These are phyloP conservation scores for Podaxis carcinomalis DNA, from an alignment of 768 basidiomycete genomes.

Conservation along the genomic window DNA sequence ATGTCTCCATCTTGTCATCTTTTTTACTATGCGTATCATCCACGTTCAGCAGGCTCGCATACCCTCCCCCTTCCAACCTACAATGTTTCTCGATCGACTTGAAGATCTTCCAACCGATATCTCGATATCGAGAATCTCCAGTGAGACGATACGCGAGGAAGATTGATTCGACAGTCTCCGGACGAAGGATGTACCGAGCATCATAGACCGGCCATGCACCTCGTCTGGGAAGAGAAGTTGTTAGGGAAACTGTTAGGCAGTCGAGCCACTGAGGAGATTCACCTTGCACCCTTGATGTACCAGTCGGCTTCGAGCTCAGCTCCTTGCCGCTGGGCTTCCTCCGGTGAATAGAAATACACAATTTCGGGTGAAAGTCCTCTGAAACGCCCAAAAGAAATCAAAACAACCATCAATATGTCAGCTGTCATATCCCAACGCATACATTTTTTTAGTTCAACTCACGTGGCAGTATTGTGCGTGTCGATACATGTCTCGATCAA, in stretches of 20 bases:
- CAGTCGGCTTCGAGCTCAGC: slow-evolving; percentile 55
- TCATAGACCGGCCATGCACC: slow-evolving; percentile 55
- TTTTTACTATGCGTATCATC: slow-evolving; percentile 37
- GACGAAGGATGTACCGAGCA: slow-evolving; percentile 91
- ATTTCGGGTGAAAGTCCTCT: slow-evolving; percentile 90
- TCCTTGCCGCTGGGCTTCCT: slow-evolving; percentile 42
- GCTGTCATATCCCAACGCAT: slow-evolving; percentile 17
- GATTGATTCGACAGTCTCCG: slow-evolving; percentile 91
- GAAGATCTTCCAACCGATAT: slow-evolving; percentile 89
- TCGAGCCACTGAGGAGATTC: slow-evolving; percentile 13
- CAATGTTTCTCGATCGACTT: slow-evolving; percentile 86
- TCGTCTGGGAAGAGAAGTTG: slow-evolving; percentile 15
- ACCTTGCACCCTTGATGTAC: slow-evolving; percentile 85
- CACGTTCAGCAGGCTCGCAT: slow-evolving; percentile 82
- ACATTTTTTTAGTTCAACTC: slow-evolving; percentile 22
- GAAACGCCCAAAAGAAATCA: background rate
- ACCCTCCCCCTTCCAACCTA: slow-evolving; percentile 74
- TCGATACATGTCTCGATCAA: slow-evolving; percentile 85
- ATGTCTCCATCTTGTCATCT: no score
- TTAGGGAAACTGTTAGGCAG: background rate
- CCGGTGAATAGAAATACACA: slow-evolving; percentile 68
- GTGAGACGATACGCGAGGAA: slow-evolving; percentile 90
- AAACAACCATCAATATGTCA: background rate
- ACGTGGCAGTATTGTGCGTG: slow-evolving; percentile 82
- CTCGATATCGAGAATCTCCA: slow-evolving; percentile 75